A percentile compares a stretch with the other conserved stretches of the same genome.
These are phyloP conservation scores for Lactifluus hygrophoroides DNA, from an alignment of 768 basidiomycete genomes.

Conservation along the genomic window DNA sequence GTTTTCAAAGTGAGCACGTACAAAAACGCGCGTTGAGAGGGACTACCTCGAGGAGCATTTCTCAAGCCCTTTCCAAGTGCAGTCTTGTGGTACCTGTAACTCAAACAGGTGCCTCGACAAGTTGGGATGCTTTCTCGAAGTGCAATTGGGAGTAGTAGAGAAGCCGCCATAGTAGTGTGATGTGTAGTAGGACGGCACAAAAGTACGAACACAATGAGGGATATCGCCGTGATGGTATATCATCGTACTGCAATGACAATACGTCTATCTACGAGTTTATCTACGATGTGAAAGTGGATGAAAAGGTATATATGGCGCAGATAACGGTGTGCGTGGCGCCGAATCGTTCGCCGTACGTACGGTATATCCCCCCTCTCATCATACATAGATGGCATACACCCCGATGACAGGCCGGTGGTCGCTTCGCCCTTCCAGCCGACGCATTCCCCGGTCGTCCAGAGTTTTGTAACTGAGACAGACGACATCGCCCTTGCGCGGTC, in stretches of 20 bases:
- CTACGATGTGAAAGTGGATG: neutral
- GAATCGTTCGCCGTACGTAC: neutral
- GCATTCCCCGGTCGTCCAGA: constrained; percentile 68
- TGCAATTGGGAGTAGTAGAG: too few species aligned
- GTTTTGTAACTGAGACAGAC: constrained; percentile 65
- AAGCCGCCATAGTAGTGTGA: too few species aligned
- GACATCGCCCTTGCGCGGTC: constrained; percentile 56
- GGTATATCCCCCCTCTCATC: neutral
- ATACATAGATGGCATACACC: constrained; percentile 59
- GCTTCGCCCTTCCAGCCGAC: constrained; percentile 64
- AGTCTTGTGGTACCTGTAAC: too few species aligned
- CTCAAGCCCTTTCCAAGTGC: too few species aligned
- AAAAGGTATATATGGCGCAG: neutral
- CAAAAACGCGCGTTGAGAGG: too few species aligned
- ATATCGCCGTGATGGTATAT: too few species aligned
- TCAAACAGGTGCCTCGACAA: too few species aligned
- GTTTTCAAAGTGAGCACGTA: too few species aligned
- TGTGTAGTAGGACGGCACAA: too few species aligned
- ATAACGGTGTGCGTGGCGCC: neutral
- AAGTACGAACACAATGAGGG: too few species aligned
- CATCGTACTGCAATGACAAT: neutral
- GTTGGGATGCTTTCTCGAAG: too few species aligned
- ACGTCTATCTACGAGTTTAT: neutral
- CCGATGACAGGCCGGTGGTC: constrained; percentile 86
- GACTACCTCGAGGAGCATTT: too few species aligned